These are phyloP conservation scores for Neurospora sp. DNA, from an alignment of 495 filamentous ascomycete species.

Conservation along the genomic window DNA sequence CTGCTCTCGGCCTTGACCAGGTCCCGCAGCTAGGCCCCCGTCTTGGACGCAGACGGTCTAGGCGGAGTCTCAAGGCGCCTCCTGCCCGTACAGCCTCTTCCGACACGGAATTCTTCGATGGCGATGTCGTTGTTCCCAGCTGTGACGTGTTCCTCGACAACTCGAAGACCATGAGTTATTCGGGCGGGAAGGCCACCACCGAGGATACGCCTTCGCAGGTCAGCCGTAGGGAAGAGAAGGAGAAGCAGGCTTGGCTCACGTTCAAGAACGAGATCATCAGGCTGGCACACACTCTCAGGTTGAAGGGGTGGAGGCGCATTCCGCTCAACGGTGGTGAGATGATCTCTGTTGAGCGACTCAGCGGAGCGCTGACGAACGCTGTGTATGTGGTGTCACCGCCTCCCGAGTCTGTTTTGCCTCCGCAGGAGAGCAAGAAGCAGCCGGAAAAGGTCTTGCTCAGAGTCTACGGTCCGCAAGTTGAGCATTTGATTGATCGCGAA, in stretches of 20 bases:
- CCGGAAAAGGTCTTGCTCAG: conserved; percentile 71
- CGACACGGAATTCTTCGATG: conserved; percentile 71
- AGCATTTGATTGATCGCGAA: conserved; percentile 89
- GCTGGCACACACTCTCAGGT: conserved; percentile 73
- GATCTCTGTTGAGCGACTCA: conserved; percentile 75
- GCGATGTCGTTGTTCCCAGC: conserved; percentile 58
- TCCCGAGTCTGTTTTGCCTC: conserved; percentile 33
- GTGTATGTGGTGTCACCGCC: conserved; percentile 91
- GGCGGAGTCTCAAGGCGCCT: conserved; percentile 18
- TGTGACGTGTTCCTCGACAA: conserved; percentile 81
- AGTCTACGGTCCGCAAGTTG: conserved; percentile 91
- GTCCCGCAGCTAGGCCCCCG: conserved; percentile 24
- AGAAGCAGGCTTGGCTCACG: conserved; percentile 58
- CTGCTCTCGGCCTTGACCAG: conserved; percentile 30
- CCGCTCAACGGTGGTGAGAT: conserved; percentile 51
- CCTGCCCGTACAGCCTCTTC: conserved; percentile 44
- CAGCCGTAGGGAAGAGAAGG: conserved; percentile 43
- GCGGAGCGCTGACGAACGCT: conserved; percentile 90
- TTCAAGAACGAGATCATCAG: conserved; percentile 92
- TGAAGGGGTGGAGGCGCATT: conserved; percentile 84
- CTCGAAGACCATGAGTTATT: conserved; percentile 72
- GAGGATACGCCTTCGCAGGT: conserved; percentile 34
- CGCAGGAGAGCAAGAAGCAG: conserved; percentile 24
- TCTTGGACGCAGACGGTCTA: conserved; percentile 20
- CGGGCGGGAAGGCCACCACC: conserved; percentile 44